Base-by-base conservation (phyloP, 805 yeast species). In the Lachancea dasiensis region DNA sequence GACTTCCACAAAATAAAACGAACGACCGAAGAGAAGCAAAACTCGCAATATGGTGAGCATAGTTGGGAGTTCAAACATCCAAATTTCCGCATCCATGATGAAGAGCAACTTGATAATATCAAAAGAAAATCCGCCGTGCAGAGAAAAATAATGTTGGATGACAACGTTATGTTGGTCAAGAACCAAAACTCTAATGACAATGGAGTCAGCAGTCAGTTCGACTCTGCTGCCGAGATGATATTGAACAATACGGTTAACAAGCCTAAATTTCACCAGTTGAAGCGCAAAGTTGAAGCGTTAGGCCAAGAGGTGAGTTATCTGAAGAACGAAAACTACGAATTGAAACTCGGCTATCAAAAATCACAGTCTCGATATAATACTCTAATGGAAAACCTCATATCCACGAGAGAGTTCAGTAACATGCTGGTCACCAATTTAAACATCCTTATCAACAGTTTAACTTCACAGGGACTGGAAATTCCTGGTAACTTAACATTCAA, bases 51-150 rank as follows among this genome's bases (percentile, higher is more conserved):
- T 51, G 84, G 87, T 27, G 86, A 80, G 40, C 77, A 81, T 59
- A 79, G 89, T 15, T 90, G 97, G 97, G 97, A 90, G 59, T 90
- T 92, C 66, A 78, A 79, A 55, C 97, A 92, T 60, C 95, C 96
- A 0, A 86, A 79, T 47, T 92, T 92, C 61, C 74, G 74, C 47
- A 74, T 75, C 23, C 80, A 84, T 59, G 86, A 86, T 54, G 70
- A 75, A 38, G 81, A 77, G n/a, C 77, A 86, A 8, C 68, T 94
- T 26, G 95, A 89, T 35, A 82, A 84, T 47, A 92, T 92, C 55
- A 86, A 85, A 53, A 66, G 97, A 32, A 89, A 89, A 57, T 81
- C 81, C 0, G 83, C 92, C 4, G 63, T 68, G 11, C 67, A 69
- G 39, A 77, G 74, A 47, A 73, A 75, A 51, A 50, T 54, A 13